Evolutionary conservation across 2,329 filamentous ascomycete genomes (phyloP).

Genomic region (Aspergillaceae sp.): DNA sequence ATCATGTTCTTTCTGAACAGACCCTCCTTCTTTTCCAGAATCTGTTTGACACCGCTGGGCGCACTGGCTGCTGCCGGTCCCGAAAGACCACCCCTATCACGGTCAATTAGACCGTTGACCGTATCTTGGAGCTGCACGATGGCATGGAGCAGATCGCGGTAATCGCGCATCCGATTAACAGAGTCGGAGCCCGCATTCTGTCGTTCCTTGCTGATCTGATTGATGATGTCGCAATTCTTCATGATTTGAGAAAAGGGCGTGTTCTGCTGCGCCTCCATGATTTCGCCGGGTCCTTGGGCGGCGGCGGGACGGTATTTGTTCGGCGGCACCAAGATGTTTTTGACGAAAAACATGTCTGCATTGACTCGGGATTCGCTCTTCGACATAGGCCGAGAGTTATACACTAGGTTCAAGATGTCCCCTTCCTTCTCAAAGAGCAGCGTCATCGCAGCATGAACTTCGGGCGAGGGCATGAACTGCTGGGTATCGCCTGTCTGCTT

Average conservation of each 20-base stretch:
- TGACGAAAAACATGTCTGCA: conserved; percentile 90
- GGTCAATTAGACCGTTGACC: conserved; percentile 89
- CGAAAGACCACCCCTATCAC: conserved; percentile 73
- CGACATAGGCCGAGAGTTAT: conserved; percentile 61
- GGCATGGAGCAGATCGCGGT: conserved; percentile 68
- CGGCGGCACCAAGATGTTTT: conserved; percentile 77
- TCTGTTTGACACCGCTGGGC: conserved; percentile 94
- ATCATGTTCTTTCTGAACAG: conserved; percentile 99
- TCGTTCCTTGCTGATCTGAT: conserved; percentile 64
- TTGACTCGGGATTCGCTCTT: conserved; percentile 52
- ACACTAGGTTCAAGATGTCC: conserved; percentile 75
- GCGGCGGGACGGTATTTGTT: conserved; percentile 88
- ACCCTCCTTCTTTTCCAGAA: conserved; percentile 96
- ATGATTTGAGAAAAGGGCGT: conserved; percentile 78
- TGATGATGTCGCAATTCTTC: conserved; percentile 62
- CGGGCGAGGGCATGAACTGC: conserved; percentile 70
- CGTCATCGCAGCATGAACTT: conserved; percentile 69
- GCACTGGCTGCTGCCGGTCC: conserved; percentile 68
- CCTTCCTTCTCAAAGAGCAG: conserved; percentile 81
- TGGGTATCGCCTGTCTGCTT: conserved; percentile 44
- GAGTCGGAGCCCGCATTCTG: conserved; percentile 40
- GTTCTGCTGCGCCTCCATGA: conserved; percentile 85
- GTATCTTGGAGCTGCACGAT: conserved; percentile 79
- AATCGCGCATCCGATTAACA: conserved; percentile 49
- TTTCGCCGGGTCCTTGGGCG: conserved; percentile 66